These are phyloP conservation scores for Diaporthe australafricana DNA, from an alignment of 2,329 filamentous ascomycete species.

Conservation along the genomic window DNA sequence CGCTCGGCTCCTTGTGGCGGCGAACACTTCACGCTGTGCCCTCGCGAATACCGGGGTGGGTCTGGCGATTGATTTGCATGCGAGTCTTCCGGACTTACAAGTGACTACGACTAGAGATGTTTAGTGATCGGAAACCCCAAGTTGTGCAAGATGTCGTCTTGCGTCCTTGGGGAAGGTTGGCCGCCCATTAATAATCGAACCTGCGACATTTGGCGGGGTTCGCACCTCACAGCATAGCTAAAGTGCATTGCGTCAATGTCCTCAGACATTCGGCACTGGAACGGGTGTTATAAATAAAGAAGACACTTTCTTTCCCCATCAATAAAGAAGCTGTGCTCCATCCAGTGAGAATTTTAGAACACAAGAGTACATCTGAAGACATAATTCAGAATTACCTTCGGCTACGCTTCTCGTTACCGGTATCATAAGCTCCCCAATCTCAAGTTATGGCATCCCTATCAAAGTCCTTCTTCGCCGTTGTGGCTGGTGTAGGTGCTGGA, in stretches of 20 bases:
- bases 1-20: neutral
- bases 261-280: neutral
- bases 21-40: neutral
- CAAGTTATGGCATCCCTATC: constrained; percentile 38
- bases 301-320: neutral
- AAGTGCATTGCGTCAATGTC: constrained; percentile 16
- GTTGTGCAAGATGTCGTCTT: neutral
- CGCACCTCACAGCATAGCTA: constrained; percentile 8
- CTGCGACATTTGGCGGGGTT: constrained; percentile 21
- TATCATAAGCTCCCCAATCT: neutral
- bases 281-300: neutral
- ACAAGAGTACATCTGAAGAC: neutral
- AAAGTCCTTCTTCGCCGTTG: constrained; percentile 69
- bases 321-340: neutral
- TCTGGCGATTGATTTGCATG: neutral
- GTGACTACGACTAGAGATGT: neutral
- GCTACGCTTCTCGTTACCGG: neutral
- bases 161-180: neutral
- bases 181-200: constrained; percentile 20
- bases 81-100: neutral
- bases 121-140: constrained; percentile 5
- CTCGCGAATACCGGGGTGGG: neutral
- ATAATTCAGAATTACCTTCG: neutral
- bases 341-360: neutral
- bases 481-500: constrained; percentile 80